phyloP scores from a whole-genome alignment of 345 rosid species.

The Brassica carinata region DNA sequence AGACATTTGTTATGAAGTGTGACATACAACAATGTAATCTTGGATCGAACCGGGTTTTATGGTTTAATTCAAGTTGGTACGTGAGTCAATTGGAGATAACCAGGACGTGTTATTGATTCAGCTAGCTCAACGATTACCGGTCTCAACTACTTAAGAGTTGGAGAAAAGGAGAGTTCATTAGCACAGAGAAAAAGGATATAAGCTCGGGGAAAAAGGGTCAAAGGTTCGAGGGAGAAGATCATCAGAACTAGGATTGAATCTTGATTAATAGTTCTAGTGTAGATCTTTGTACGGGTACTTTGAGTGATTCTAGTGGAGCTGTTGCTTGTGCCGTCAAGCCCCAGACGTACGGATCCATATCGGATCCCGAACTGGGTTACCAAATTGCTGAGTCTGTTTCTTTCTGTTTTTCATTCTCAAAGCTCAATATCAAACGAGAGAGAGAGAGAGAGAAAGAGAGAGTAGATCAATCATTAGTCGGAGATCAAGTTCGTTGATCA shows the following conservation, averaged over 20 bases:
- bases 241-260: not conserved
- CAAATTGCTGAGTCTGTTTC: not conserved
- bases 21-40: not conserved
- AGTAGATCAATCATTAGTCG: too few species aligned
- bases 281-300: not conserved
- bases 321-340: not conserved
- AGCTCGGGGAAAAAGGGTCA: too few species aligned
- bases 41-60: not conserved
- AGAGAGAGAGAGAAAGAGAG: too few species aligned
- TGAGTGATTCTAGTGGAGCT: not conserved
- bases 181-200: too few species aligned
- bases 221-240: too few species aligned
- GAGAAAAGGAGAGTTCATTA: too few species aligned
- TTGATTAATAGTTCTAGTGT: not conserved
- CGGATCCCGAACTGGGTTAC: not conserved
- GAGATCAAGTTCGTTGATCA: too few species aligned
- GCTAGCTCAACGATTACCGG: too few species aligned
- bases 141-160: too few species aligned
- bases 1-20: not conserved
- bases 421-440: too few species aligned
- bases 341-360: not conserved
- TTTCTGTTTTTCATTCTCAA: too few species aligned
- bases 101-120: not conserved
- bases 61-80: not conserved
- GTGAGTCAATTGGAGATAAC: not conserved